Evolutionary conservation across 345 rosid genomes (phyloP).

Genomic region (Eucalyptus cloeziana): DNA sequence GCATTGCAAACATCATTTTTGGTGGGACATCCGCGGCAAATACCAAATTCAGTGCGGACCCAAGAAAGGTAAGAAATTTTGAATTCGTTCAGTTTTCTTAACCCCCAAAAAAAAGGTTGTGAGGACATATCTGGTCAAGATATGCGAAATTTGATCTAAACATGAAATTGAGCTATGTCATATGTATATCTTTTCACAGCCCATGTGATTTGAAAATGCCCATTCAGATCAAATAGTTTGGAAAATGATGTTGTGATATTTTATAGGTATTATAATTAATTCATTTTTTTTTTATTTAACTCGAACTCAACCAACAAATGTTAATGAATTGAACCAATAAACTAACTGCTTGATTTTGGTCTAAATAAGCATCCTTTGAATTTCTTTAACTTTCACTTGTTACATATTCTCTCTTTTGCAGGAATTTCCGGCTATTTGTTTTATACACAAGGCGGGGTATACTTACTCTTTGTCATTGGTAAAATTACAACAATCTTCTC

Average conservation of each 20-base stretch:
- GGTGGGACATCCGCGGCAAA: accelerated
- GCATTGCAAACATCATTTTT: background rate
- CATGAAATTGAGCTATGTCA: background rate
- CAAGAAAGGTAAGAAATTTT: background rate
- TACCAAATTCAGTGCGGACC: background rate
- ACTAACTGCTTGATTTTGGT: background rate
- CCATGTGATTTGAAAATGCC: background rate
- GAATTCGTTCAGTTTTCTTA: background rate
- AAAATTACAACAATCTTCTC: background rate
- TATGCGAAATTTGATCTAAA: too few relatives aligned
- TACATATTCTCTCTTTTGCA: accelerated
- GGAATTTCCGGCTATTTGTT: too few relatives aligned
- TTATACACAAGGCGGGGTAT: too few relatives aligned
- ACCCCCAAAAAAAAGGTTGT: background rate
- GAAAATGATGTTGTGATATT: too few relatives aligned
- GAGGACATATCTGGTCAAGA: background rate
- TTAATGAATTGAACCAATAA: background rate
- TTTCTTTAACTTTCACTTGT: background rate
- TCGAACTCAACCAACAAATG: too few relatives aligned
- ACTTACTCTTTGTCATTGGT: background rate
- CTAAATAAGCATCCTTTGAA: background rate
- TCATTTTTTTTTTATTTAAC: too few relatives aligned
- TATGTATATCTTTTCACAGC: background rate
- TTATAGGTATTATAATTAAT: too few relatives aligned
- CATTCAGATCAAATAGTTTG: background rate